Base-by-base conservation (phyloP, 2,329 filamentous ascomycete species). In the Ceratocystis cacaofunesta region DNA sequence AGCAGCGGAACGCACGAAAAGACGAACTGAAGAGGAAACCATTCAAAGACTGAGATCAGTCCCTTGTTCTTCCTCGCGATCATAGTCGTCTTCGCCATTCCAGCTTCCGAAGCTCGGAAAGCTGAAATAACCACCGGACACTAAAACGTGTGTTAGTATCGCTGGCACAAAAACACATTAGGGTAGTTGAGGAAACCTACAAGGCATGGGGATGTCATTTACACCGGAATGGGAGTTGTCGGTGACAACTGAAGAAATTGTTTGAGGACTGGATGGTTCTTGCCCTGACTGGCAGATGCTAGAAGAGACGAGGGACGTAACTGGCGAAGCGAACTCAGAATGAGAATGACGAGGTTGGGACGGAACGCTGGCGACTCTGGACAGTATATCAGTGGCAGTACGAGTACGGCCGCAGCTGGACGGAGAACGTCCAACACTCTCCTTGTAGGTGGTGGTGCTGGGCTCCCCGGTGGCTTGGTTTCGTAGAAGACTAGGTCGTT, bases 61-160 rank as follows among this genome's bases (percentile, higher is more conserved):
- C 32, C 22, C 50, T 12, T 64, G 63, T 32, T 62, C 61, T 41
- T 43, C 44, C 28, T 65, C 65, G 44, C 61, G 62, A 25, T 69
- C 67, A 28, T 52, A 64, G 32, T 70, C 68, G 58, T 71, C 70
- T 50, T 71, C 78, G 22, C 76, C 76, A 52, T 82, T 81, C 78
- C 85, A 88, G 68, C 84, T 80, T 71, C 89, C 86, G 73, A 88
- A 89, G 73, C 82, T 86, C 17, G 86, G 86, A 72, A 89, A 89
- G 76, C 86, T 88, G 71, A 87, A 85, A 74, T 89, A 89, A 68
- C 60, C 66, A 55, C 65, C 58, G 5, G 66, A 63, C n/a, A 67
- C 66, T 58, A 19, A 3, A 36, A n/a, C 15, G 0, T 7, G 0
- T 36, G 55, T 58, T 58, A 58, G 55, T 36, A 58, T 30, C 5